Base-by-base conservation (phyloP, 2,329 filamentous ascomycete species). In the Thermothelomyces thermophilus region DNA sequence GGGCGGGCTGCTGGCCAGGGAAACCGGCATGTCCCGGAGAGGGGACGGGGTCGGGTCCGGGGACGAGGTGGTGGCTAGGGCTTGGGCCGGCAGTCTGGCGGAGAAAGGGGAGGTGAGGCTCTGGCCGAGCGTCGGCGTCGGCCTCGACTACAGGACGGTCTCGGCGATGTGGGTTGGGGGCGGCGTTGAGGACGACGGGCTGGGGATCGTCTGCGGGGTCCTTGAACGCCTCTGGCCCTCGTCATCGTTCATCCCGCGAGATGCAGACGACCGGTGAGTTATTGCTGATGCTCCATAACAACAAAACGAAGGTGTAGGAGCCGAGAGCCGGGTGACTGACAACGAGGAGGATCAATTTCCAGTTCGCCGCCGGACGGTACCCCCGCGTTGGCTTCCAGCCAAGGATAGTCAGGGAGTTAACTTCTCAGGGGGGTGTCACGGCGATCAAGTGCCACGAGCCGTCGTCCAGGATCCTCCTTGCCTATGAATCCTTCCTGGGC, bases 401-500 rank as follows among this genome's bases (percentile, higher is more conserved):
- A 42, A 26, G 14, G 31, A 6, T 20, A 11, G 8, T 26, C 10
- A 2, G 6, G 14, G 13, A 3, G 9, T 8, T 10, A 19, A 17
- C 24, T 26, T 9, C 4, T 58, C 60, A n/a, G 63, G 65, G 11
- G 39, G 3, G 24, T 13, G 66, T 74, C 46, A 73, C 72, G 8
- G 73, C 73, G 5, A 70, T 80, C 55, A 68, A 69, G 49, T 77
- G 74, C 47, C 71, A 76, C 46, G 57, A 63, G 4, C 62, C 68
- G 5, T 69, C 69, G 1, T 63, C 70, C 49, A 68, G 3, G 24
- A 16, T 54, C 8, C 19, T 54, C 8, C 1, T 49, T 45, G 45
- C 41, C 2, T 41, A 22, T 14, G 19, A 34, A n/a, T 1, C 5
- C 9, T 2, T 8, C n/a, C 2, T 5, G 13, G 13, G 22, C 11